Conservation (phyloP, 176 grass and related monocot genomes). For the Cenchrus purpureus region DNA sequence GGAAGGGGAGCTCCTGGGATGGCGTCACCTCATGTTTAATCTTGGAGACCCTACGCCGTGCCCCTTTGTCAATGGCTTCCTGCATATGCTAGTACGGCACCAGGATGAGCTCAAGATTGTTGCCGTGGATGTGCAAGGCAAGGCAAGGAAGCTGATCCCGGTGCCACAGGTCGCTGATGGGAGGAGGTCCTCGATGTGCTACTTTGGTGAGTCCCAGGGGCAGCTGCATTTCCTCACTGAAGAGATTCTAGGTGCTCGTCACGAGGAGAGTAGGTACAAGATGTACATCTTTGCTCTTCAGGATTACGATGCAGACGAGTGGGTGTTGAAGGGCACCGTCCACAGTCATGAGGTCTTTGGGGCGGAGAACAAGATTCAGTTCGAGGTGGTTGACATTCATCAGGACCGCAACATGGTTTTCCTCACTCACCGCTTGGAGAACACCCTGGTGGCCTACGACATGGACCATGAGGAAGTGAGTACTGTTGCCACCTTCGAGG, state of each 20-base stretch:
- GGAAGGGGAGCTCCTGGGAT: neutral
- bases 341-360: neutral
- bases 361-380: no score
- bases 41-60: neutral
- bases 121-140: no score
- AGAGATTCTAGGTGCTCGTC: no score
- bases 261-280: no score
- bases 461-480: neutral
- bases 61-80: neutral
- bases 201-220: no score
- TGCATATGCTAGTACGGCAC: no score
- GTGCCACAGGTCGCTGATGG: no score
- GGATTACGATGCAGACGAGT: neutral
- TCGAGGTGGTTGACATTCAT: neutral
- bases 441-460: neutral
- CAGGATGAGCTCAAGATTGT: no score
- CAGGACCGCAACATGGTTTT: neutral
- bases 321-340: neutral
- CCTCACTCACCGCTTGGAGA: neutral
- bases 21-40: neutral
- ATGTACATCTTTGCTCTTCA: neutral
- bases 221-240: no score
- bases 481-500: neutral
- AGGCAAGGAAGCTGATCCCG: no score
- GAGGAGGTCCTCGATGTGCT: no score